These are phyloP conservation scores for Kockovaella imperatae DNA, from an alignment of 768 basidiomycete genomes.

Conservation along the genomic window DNA sequence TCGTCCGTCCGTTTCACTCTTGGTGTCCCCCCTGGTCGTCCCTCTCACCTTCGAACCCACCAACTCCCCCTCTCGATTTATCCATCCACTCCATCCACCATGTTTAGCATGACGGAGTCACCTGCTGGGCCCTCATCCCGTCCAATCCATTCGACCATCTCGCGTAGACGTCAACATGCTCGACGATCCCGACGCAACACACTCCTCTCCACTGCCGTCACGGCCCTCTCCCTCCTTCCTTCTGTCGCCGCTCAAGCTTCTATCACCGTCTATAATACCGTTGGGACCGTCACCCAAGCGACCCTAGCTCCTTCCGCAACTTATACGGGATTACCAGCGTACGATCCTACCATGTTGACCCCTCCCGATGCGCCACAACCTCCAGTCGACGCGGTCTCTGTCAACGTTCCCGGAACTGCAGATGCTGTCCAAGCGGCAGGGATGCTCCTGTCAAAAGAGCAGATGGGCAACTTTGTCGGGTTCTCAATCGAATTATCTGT, in stretches of 20 bases:
- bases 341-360: slow-evolving; percentile 22
- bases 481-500: slow-evolving; percentile 73
- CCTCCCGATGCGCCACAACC: slow-evolving; percentile 29
- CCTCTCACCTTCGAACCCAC: no score
- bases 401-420: slow-evolving; percentile 1
- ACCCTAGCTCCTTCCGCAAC: slow-evolving; percentile 6
- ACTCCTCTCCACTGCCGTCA: not conserved
- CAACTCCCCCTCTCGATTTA: no score
- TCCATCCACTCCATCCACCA: no score
- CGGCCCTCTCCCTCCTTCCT: slow-evolving; percentile 3
- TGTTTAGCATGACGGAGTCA: no score
- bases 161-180: no score
- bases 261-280: slow-evolving; percentile 13
- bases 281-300: not conserved
- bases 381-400: slow-evolving; percentile 15
- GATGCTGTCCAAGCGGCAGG: slow-evolving; percentile 5
- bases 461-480: slow-evolving; percentile 59
- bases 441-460: slow-evolving; percentile 49
- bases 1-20: no score
- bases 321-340: slow-evolving; percentile 27
- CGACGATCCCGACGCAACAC: no score
- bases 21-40: no score
- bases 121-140: no score
- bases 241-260: not conserved
- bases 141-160: no score